Evolutionary conservation across 2,329 filamentous ascomycete genomes (phyloP).

Genomic region (Penicillium sp.): DNA sequence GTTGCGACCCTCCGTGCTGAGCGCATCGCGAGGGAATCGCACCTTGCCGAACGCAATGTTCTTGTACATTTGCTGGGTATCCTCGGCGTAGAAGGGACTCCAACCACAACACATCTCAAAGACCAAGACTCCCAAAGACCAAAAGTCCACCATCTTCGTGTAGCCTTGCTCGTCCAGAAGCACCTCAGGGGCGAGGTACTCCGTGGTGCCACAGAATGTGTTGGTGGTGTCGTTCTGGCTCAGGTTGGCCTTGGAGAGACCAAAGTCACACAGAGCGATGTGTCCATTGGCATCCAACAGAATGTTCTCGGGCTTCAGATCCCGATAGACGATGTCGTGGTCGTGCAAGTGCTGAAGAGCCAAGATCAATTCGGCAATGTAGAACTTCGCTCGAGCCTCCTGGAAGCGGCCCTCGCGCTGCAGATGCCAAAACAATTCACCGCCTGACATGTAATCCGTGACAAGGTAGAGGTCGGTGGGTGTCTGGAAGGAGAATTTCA

Average conservation of each 20-base stretch:
- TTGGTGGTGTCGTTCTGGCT: conserved; percentile 97
- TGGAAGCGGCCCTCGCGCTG: conserved; percentile 96
- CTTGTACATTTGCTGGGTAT: conserved; percentile 99
- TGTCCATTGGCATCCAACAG: conserved; percentile 94
- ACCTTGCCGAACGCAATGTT: conserved; percentile 99
- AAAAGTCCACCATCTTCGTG: conserved; percentile 99
- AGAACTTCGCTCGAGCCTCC: conserved; percentile 93
- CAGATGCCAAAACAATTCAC: conserved; percentile 96
- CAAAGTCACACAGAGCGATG: conserved; percentile 96
- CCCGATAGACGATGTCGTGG: conserved; percentile 95
- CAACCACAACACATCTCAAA: conserved; percentile 99
- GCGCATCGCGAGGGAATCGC: conserved; percentile 85
- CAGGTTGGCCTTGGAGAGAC: conserved; percentile 92
- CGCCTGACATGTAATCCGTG: conserved; percentile 98
- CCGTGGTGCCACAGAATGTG: conserved; percentile 96
- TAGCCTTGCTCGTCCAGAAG: conserved; percentile 94
- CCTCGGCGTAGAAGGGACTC: conserved; percentile 98
- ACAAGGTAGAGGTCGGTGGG: conserved; percentile 96
- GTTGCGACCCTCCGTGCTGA: conserved; percentile 90
- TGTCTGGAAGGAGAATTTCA: conserved; percentile 99
- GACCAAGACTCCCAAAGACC: conserved; percentile 93
- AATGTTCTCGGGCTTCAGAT: conserved; percentile 97
- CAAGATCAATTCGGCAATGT: conserved; percentile 94
- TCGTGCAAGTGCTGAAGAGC: conserved; percentile 92
- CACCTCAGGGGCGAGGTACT: conserved; percentile 94